phyloP scores from a whole-genome alignment of 768 basidiomycete genomes.

The Hygrocybe punicea region DNA sequence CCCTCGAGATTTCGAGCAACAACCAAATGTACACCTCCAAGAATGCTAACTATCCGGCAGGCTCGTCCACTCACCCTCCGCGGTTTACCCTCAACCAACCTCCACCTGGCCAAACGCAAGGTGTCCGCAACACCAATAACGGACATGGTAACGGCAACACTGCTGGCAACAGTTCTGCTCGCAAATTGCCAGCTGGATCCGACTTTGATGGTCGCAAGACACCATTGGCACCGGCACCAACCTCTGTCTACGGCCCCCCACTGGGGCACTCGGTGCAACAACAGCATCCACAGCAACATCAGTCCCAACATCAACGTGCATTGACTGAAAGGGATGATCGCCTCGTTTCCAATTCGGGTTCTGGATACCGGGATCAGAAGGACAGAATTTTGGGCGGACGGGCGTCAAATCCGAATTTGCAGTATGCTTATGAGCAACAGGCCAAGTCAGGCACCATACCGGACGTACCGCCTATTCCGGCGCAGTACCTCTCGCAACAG shows the following conservation, averaged over 20 bases:
- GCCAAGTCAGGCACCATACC: conserved; percentile 45
- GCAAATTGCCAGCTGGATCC: conserved; percentile 54
- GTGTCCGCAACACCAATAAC: conserved; percentile 31
- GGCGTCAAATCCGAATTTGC: conserved; percentile 66
- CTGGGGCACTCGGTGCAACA: conserved; percentile 27
- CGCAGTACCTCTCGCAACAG: conserved; percentile 51
- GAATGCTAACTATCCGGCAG: conserved; percentile 33
- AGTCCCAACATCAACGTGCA: conserved; percentile 33
- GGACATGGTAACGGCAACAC: conserved; percentile 40
- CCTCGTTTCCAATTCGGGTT: conserved; percentile 26
- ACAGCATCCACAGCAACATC: conserved; percentile 36
- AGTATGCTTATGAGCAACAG: conserved; percentile 57
- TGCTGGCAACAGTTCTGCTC: conserved; percentile 24
- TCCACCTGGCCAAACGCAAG: conserved; percentile 45
- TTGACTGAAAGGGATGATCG: conserved; percentile 24
- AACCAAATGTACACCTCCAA: conserved; percentile 30
- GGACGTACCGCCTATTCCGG: conserved; percentile 68
- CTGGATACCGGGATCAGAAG: conserved; percentile 60
- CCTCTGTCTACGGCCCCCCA: conserved; percentile 41
- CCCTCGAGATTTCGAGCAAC: conserved; percentile 56
- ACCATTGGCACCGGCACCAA: conserved; percentile 45
- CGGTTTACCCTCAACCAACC: conserved; percentile 58
- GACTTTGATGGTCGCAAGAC: conserved; percentile 69
- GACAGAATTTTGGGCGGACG: conserved; percentile 55
- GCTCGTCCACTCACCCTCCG: conserved; percentile 63